Conservation (phyloP, 768 basidiomycete species). For the Hypholoma fasciculare region DNA sequence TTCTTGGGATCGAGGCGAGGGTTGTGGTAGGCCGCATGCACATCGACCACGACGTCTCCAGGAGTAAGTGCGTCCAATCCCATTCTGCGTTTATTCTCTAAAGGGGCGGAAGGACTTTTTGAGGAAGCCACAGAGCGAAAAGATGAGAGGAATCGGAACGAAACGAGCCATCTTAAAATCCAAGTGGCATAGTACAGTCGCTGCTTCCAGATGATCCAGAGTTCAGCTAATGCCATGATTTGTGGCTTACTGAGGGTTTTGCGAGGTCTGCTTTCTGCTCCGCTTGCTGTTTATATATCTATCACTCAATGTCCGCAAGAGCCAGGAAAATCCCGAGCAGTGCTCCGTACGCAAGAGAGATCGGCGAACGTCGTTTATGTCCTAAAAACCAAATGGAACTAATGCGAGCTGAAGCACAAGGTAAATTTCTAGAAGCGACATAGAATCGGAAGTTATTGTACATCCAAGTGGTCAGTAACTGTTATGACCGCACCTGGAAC, state of each 20-base stretch:
- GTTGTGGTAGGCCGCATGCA: slow-evolving; percentile 49
- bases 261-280: background rate
- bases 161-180: background rate
- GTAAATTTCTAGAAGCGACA: background rate
- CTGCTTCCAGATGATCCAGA: background rate
- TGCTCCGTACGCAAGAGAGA: background rate
- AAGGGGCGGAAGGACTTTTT: background rate
- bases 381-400: background rate
- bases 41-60: too few relatives aligned
- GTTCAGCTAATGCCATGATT: background rate
- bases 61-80: too few relatives aligned
- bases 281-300: background rate
- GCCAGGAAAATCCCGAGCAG: background rate
- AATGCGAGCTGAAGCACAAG: background rate
- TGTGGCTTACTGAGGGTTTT: background rate
- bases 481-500: too few relatives aligned
- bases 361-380: background rate
- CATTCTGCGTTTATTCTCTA: background rate
- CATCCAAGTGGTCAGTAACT: too few relatives aligned
- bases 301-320: background rate
- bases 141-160: background rate
- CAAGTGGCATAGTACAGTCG: background rate
- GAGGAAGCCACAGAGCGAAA: background rate
- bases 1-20: slow-evolving; percentile 70
- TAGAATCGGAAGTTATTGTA: too few relatives aligned